Evolutionary conservation across 2,329 filamentous ascomycete genomes (phyloP), one percentile per base, ranked within the genome.

Genomic region (Aspergillus japonicus): DNA sequence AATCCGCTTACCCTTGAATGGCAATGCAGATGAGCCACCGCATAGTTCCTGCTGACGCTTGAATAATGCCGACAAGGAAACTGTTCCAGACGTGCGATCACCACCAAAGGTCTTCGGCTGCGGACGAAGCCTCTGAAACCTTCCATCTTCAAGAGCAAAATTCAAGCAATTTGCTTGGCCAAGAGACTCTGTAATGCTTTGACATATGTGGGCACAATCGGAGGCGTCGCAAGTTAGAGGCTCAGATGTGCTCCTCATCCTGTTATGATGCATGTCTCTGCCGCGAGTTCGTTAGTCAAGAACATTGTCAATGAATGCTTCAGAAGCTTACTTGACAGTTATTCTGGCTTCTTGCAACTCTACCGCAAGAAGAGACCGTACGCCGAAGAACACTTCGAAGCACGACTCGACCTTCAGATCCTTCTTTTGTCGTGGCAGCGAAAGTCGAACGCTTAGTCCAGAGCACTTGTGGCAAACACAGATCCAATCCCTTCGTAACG

Each of bases 401-500:
- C 55, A 35, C 47, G 59, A 24, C 39, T 56, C 56, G 31, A 21
- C 35, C 56, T 61, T 33, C 10, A 56, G 35, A 35, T 53, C 52
- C 48, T 48, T 61, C 35, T 49, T 55, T 8, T 56, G 29, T 50
- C 42, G 51, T 47, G 59, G 59, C 51, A 58, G 59, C 26, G 51
- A 61, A 10, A 61, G 56, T 61, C 55, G 54, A 23, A 61, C 51
- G 55, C 55, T 61, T 44, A 61, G 57, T 19, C 59, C 59, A 47
- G 56, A 61, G 51, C 59, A 61, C 47, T 58, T 61, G 35, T 61
- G 59, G 56, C 59, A 61, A 55, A 58, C 51, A 48, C 66, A 68
- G 54, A 63, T 51, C 67, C 67, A 68, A 29, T 69, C 63, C 62
- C 26, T 66, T 57, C 64, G 66, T 52, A 69, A 67, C 23, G 57